Evolutionary conservation across 345 rosid genomes (phyloP).

Genomic region (Syzygium aqueum): DNA sequence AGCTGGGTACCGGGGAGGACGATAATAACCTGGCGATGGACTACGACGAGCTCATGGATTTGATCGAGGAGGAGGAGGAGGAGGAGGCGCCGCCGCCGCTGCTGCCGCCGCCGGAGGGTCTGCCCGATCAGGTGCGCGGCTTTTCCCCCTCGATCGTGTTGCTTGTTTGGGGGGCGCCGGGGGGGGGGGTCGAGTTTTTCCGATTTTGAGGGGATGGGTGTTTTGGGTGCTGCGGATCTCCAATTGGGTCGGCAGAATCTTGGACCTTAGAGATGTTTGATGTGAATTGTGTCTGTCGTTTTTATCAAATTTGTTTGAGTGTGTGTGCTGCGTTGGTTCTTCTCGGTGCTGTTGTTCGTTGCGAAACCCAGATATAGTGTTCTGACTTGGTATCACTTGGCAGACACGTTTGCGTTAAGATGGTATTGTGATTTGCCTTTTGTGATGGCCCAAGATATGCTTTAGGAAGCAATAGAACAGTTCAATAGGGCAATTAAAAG

Average conservation of each 20-base stretch:
- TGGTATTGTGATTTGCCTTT: background rate
- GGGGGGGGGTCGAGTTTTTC: background rate
- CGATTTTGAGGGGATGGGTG: background rate
- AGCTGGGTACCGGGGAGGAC: background rate
- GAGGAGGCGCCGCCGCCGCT: background rate
- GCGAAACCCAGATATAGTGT: background rate
- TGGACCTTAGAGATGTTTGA: background rate
- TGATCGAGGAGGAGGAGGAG: background rate
- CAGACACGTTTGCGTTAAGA: background rate
- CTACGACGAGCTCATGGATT: background rate
- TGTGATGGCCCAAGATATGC: background rate
- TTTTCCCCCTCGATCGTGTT: background rate
- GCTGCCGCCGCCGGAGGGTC: background rate
- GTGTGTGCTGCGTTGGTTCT: background rate
- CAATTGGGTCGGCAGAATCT: background rate
- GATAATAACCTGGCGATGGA: constrained; percentile 2
- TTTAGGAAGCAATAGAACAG: background rate
- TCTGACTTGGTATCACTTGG: background rate
- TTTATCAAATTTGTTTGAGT: background rate
- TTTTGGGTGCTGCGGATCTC: background rate
- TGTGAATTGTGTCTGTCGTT: background rate
- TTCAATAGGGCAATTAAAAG: background rate
- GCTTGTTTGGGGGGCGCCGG: background rate
- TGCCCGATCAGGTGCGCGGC: background rate
- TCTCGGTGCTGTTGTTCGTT: background rate